Conservation (phyloP, 495 filamentous ascomycete species). For the Aspergillus sclerotiicarbonarius region DNA sequence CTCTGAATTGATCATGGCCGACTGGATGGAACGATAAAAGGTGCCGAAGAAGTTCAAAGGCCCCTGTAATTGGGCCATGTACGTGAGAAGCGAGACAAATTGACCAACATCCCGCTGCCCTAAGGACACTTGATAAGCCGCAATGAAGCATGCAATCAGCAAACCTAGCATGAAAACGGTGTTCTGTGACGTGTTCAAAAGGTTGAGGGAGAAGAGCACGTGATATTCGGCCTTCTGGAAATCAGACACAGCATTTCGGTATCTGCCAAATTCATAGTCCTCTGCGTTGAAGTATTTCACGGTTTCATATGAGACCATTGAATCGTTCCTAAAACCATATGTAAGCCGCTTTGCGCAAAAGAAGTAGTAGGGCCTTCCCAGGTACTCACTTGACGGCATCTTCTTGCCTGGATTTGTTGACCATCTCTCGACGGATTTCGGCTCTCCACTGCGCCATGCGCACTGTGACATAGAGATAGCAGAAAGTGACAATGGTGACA, state of each 20-base stretch:
- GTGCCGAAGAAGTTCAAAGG: slow-evolving; percentile 98
- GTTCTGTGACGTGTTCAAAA: slow-evolving; percentile 94
- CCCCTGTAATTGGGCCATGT: slow-evolving; percentile 88
- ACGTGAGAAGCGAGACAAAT: slow-evolving; percentile 79
- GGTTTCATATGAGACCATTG: slow-evolving; percentile 95
- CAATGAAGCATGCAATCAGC: slow-evolving; percentile 78
- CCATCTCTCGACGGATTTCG: slow-evolving; percentile 87
- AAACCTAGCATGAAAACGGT: slow-evolving; percentile 90
- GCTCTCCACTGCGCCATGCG: slow-evolving; percentile 92
- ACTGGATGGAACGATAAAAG: slow-evolving; percentile 94
- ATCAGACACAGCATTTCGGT: slow-evolving; percentile 71
- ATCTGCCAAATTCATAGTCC: slow-evolving; percentile 85
- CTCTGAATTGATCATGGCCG: slow-evolving; percentile 95
- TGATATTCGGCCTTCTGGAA: slow-evolving; percentile 87
- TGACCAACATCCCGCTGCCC: slow-evolving; percentile 68
- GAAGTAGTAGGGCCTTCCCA: neutral
- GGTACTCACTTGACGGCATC: slow-evolving; percentile 76
- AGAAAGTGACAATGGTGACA: slow-evolving; percentile 87
- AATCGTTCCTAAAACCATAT: slow-evolving; percentile 67
- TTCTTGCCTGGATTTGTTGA: slow-evolving; percentile 88
- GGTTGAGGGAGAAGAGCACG: slow-evolving; percentile 79
- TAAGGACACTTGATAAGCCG: slow-evolving; percentile 81
- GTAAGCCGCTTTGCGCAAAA: slow-evolving; percentile 43
- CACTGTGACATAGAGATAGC: slow-evolving; percentile 92
- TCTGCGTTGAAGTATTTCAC: slow-evolving; percentile 99